Base-by-base conservation (phyloP, 129 eudicot genomes). In the Glebionis coronaria region DNA sequence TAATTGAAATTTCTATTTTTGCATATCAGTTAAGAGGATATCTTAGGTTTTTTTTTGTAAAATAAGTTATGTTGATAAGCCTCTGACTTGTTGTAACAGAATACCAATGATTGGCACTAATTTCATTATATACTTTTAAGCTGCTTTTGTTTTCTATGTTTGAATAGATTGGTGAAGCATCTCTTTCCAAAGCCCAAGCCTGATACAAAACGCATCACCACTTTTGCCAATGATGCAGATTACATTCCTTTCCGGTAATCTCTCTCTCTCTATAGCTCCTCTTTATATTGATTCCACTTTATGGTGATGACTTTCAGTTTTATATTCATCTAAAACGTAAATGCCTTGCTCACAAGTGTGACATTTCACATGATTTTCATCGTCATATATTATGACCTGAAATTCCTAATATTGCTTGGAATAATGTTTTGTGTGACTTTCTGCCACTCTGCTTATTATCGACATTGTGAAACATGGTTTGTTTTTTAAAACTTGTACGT, bases 181-280 rank as follows among this genome's bases (percentile, higher is more conserved):
- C 82, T 94, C 20, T 94, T 94, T 81, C 99, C 99, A 13, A 93
- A 89, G 38, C 93, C 99, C 19, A 94, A 94, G 76, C 93, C 97
- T n/a, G 99, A 94, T 73, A 69, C 97, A 1, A 94, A 94, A 71
- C 95, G 97, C 19, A 87, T 94, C n/a, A 73, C 89, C 71, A 89
- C 97, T 63, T 94, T 89, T 52, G 99, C 97, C 38, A 89, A 87
- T 76, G 93, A 87, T 78, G 85, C 97, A 1, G 99, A 89, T 80
- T 94, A 86, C 65, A 66, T 94, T 57, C 89, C 99, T 25, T 94
- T 94, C 90, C 87, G 99, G 99, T 89, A 55, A 27, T 81, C 63
- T 60, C 60, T 14, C 63, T n/a, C n/a, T 63, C 11, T 52, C 49
- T 29, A 18, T 28, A 2, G 6, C n/a, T 21, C 31, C 13, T 70